phyloP scores from a whole-genome alignment of 768 basidiomycete genomes.

The Kwoniella mangroviensis region DNA sequence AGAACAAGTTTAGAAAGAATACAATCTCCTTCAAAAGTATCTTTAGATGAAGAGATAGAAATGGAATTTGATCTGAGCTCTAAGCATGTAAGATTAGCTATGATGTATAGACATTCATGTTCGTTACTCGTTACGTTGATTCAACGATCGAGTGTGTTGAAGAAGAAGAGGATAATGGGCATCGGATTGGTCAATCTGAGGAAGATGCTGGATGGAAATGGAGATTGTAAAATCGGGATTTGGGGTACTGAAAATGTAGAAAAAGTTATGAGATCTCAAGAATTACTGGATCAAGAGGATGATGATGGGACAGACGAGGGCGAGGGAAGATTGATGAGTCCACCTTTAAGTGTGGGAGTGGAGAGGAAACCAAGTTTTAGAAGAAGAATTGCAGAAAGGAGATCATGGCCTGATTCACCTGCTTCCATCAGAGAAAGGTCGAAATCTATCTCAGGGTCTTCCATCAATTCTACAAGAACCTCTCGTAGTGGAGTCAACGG shows the following conservation, averaged over 20 bases:
- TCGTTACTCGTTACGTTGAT: slow-evolving; percentile 51
- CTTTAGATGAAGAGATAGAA: slow-evolving; percentile 15
- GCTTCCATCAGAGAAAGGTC: neutral
- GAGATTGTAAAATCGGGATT: neutral
- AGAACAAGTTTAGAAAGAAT: slow-evolving; percentile 6
- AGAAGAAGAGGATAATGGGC: slow-evolving; percentile 48
- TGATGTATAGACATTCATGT: slow-evolving; percentile 56
- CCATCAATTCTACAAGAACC: slow-evolving; percentile 9
- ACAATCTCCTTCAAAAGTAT: neutral
- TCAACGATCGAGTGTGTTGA: slow-evolving; percentile 34
- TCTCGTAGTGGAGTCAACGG: neutral
- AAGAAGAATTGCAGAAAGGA: slow-evolving; percentile 1
- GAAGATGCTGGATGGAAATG: slow-evolving; percentile 27
- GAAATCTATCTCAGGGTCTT: slow-evolving; percentile 9
- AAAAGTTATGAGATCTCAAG: slow-evolving; percentile 35
- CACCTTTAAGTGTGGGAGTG: neutral
- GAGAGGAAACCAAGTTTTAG: slow-evolving; percentile 13
- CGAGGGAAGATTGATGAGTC: neutral
- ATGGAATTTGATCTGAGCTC: slow-evolving; percentile 45
- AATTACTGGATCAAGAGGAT: slow-evolving; percentile 9
- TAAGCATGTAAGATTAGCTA: slow-evolving; percentile 45
- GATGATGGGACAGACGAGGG: slow-evolving; percentile 1
- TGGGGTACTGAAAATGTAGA: slow-evolving; percentile 42
- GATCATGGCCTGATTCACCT: slow-evolving; percentile 5
- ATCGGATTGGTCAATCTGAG: slow-evolving; percentile 45